Percentiles rank a stretch among this genome's conserved stretches.
These are phyloP conservation scores for Xylaria multiplex DNA, from an alignment of 2,329 filamentous ascomycete genomes.

Conservation along the genomic window DNA sequence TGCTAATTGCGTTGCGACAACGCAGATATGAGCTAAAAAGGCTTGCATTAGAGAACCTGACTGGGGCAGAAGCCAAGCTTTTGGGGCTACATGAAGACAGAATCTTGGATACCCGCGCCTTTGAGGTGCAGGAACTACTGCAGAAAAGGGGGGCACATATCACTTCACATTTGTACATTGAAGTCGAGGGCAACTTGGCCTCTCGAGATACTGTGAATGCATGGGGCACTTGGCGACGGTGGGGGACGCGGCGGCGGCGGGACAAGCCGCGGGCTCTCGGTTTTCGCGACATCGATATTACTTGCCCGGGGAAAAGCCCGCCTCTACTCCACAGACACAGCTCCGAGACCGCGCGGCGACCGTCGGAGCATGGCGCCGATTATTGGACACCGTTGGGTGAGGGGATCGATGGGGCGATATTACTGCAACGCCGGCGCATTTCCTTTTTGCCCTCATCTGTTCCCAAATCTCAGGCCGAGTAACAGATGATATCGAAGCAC, in stretches of 20 bases:
- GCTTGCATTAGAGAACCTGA: constrained; percentile 12
- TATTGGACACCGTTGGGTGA: constrained; percentile 23
- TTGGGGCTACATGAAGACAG: background rate
- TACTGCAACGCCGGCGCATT: constrained; percentile 9
- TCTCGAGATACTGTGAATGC: too few relatives aligned
- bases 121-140: background rate
- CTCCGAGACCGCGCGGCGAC: background rate
- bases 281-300: constrained; percentile 13
- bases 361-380: constrained; percentile 23
- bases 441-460: background rate
- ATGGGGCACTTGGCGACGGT: too few relatives aligned
- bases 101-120: constrained; percentile 2
- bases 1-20: constrained; percentile 7
- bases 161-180: background rate
- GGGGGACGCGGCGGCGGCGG: background rate
- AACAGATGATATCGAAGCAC: background rate
- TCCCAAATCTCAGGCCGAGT: too few relatives aligned
- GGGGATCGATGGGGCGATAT: background rate
- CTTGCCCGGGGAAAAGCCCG: fast-evolving
- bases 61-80: background rate
- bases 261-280: constrained; percentile 15
- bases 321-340: background rate
- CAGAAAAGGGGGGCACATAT: constrained; percentile 1
- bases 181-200: too few relatives aligned
- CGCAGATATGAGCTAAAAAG: constrained; percentile 15